Base-by-base conservation (phyloP, 2,329 filamentous ascomycete genomes). In the Epicoccum sorghinum region DNA sequence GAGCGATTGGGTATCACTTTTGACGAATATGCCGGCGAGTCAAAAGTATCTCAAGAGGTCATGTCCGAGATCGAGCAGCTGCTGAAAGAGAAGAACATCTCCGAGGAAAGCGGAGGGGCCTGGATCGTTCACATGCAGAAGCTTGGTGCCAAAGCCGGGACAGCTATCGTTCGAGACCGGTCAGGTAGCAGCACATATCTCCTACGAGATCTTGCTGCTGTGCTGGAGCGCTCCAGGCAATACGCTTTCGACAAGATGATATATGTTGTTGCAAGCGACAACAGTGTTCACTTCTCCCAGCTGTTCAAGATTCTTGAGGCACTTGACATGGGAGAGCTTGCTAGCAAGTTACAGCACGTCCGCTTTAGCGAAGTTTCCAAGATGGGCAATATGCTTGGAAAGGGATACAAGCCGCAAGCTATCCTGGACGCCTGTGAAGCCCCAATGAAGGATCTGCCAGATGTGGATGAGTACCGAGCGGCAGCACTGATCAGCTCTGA, bases 151-250 rank as follows among this genome's bases (percentile, higher is more conserved):
- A 85, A 83, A 55, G 82, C 91, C 9, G 89, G 88, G 64, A 86
- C 85, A 68, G 84, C 88, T 24, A 83, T 92, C 48, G 83, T 92
- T 54, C 84, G 87, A 61, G 89, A 90, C 77, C 85, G 84, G 62
- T 87, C 90, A 60, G 89, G 89, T 50, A 91, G 88, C 10, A 89
- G 88, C 36, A 82, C 91, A 30, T 93, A 93, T 70, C 81, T 93
- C 41, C 90, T 90, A 45, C 85, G 89, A 61, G 89, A 93, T 72
- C 88, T 93, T 58, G 89, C 86, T 62, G 88, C 91, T 67, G 83
- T 90, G 25, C 76, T 91, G 47, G 83, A 86, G 66, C 84, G 89
- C 51, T 77, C 84, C 42, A 79, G 86, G 22, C 82, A 83, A 66
- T 77, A 77, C 75, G 72, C 85, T 9, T 91, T 90, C 64, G 88